Base-by-base conservation (phyloP, 139 green algal genomes). In the Bryopsis sp. region DNA sequence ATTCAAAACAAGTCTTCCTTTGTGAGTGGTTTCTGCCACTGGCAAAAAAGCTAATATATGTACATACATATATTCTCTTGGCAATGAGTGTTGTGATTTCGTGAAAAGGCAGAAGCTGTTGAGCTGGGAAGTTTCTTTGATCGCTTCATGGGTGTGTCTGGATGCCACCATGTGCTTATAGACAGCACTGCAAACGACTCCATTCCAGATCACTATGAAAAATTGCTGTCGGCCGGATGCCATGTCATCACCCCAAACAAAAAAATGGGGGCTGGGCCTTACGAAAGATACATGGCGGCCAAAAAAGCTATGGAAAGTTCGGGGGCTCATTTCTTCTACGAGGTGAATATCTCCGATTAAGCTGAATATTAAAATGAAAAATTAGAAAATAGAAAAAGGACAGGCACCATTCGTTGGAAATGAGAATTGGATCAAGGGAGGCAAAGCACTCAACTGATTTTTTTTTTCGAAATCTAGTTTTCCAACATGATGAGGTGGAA, bases 261-360 rank as follows among this genome's bases (percentile, higher is more conserved):
- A 72, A 87, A 86, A 74, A 67, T 80, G 38, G 81, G 79, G 66
- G 77, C 71, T 28, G 82, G 82, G 6, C 58, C 61, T 0, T 66
- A 85, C 1, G 48, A 77, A n/a, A n/a, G 70, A 28, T 89, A 89
- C 66, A 67, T 81, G 3, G 34, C 63, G 26, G 48, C 86, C 54
- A 66, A 79, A 2, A 48, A 76, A 54, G 38, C 80, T 46, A 72
- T 81, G 48, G 31, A 78, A 2, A 57, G 79, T 47, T 64, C n/a
- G 2, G 77, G 79, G 65, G 76, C 73, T 46, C 80, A 86, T 58
- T 89, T 83, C 70, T 79, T 89, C 31, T 86, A 85, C 50, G 80
- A 88, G 72, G 82, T 76, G n/a, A 15, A 43, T 6, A 26, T n/a
- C n/a, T n/a, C n/a, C n/a, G n/a, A n/a, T n/a, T n/a, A n/a, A n/a